Base-by-base conservation (phyloP, 495 filamentous ascomycete species). In the Aspergillus egyptiacus region DNA sequence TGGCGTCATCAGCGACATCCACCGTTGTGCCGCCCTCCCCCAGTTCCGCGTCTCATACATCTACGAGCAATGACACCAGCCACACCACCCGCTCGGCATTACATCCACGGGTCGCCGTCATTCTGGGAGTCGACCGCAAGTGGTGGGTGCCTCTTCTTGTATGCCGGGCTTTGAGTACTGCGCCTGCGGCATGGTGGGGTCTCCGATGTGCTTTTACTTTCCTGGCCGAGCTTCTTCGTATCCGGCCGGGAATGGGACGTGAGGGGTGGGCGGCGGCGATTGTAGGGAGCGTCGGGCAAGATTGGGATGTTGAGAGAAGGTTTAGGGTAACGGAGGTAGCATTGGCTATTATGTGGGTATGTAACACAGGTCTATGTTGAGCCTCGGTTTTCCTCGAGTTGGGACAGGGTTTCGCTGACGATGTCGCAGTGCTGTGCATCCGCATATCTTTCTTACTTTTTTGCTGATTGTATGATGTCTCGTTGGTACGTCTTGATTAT, bases 381-480 rank as follows among this genome's bases (percentile, higher is more conserved):
- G 40, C 35, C 23, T 31, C 27, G 7, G n/a, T n/a, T 22, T 13
- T 11, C 25, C 17, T 38, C 24, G 22, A 14, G 19, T 14, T 13
- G 20, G 31, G 19, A n/a, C n/a, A 38, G 14, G 24, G 32, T 19
- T 42, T 25, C 23, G 25, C 48, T 41, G 15, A 24, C 28, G 39
- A 34, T n/a, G 6, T 10, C 49, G 42, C 45, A 91, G 88, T 90
- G 87, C 73, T 78, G 74, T 62, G 83, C 86, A 64, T 89, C 86
- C 31, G 89, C 83, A 40, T 90, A 90, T 67, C 78, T 93, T 62
- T 88, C 85, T 47, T 93, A 90, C 66, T 86, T 89, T 68, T 91
- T 93, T 67, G 89, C 86, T 50, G 87, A 95, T 69, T 89, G 86
- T 67, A 82, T 93, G 60, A 95, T 95, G 88, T 89, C 85, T 53